A percentile compares a stretch with the other conserved stretches of the same genome.
phyloP scores from a whole-genome alignment of 306 rosid species.

The Cotoneaster glaucophyllus region DNA sequence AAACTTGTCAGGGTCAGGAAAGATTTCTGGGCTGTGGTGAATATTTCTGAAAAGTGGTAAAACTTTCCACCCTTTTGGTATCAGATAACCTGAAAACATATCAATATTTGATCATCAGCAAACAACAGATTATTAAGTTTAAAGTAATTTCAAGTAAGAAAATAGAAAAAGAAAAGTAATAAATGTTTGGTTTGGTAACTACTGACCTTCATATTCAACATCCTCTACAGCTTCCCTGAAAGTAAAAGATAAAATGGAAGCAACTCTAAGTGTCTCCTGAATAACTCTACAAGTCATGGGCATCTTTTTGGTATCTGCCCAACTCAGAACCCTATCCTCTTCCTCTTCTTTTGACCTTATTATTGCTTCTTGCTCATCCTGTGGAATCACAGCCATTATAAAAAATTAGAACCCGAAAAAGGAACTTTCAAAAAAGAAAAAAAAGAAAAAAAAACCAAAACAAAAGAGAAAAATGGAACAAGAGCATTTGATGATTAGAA shows the following conservation, averaged over 20 bases:
- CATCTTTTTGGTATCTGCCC: constrained; percentile 86
- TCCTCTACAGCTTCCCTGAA: constrained; percentile 94
- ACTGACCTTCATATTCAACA: constrained; percentile 83
- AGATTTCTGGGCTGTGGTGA: constrained; percentile 76
- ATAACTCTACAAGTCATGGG: constrained; percentile 76
- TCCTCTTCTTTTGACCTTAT: constrained; percentile 34
- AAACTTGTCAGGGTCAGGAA: constrained; percentile 74
- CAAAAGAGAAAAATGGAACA: too few species aligned
- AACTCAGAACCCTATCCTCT: constrained; percentile 42
- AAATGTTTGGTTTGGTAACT: neutral
- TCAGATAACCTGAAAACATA: constrained; percentile 53
- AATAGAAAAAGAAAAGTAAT: neutral
- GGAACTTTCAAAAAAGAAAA: neutral
- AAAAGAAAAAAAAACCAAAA: neutral
- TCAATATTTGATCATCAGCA: neutral
- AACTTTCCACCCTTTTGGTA: constrained; percentile 98
- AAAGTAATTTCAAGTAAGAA: neutral
- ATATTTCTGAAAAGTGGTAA: constrained; percentile 90
- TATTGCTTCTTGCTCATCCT: constrained; percentile 78
- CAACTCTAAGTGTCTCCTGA: constrained; percentile 89
- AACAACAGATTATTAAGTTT: neutral
- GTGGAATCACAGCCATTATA: neutral
- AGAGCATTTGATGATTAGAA: neutral
- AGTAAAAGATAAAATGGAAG: constrained; percentile 84
- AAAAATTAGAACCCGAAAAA: neutral